These are phyloP conservation scores for Pseudotsuga menziesii DNA, from an alignment of 75 land plant genomes.

Conservation along the genomic window DNA sequence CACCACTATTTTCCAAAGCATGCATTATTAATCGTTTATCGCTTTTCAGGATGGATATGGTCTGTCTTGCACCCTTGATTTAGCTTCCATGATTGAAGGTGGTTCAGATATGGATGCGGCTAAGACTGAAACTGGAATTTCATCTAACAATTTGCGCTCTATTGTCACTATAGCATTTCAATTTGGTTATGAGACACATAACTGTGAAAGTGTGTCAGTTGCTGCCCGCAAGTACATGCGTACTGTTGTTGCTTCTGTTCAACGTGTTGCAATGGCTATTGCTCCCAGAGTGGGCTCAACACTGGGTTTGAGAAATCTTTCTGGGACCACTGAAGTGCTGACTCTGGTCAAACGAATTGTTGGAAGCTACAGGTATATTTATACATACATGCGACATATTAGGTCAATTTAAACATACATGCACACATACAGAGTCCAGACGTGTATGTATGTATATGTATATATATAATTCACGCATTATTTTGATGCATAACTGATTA, in stretches of 20 bases:
- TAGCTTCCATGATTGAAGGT: slow-evolving; percentile 32
- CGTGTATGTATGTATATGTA: too few relatives aligned
- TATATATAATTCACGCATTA: neutral
- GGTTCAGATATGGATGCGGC: slow-evolving; percentile 11
- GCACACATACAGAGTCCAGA: too few relatives aligned
- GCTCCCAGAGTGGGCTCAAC: slow-evolving; percentile 32
- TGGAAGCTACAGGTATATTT: slow-evolving; percentile 32
- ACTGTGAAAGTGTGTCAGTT: slow-evolving; percentile 33
- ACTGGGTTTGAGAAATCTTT: slow-evolving; percentile 10
- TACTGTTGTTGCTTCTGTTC: slow-evolving; percentile 47
- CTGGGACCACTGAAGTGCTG: slow-evolving; percentile 32
- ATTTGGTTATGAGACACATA: slow-evolving; percentile 37
- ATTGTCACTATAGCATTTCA: slow-evolving; percentile 49
- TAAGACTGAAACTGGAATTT: neutral
- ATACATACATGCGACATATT: too few relatives aligned
- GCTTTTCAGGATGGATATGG: slow-evolving; percentile 31
- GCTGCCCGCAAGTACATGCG: slow-evolving; percentile 53
- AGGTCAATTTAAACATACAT: too few relatives aligned
- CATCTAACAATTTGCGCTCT: slow-evolving; percentile 25
- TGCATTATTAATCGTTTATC: neutral
- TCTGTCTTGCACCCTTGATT: slow-evolving; percentile 26
- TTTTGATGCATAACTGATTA: neutral
- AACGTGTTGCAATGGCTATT: slow-evolving; percentile 47
- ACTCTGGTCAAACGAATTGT: slow-evolving; percentile 30
- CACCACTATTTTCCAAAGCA: neutral